These are phyloP conservation scores for Lojkania enalia DNA, from an alignment of 2,329 filamentous ascomycete species.

Conservation along the genomic window DNA sequence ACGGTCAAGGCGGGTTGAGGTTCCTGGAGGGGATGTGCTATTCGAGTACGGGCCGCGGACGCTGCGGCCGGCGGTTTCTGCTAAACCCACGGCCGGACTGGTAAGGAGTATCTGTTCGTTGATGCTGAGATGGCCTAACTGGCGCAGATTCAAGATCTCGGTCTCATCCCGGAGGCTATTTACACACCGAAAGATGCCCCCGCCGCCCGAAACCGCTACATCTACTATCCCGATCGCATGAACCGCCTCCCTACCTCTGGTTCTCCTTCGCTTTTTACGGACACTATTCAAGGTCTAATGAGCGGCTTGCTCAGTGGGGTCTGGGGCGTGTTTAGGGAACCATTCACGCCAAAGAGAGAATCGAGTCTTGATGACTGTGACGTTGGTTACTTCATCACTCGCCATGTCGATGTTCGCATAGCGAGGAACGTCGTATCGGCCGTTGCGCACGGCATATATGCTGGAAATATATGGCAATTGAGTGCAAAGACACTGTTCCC, in stretches of 20 bases:
- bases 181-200: slow-evolving; percentile 55
- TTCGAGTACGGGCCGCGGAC: slow-evolving; percentile 87
- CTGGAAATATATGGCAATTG: slow-evolving; percentile 80
- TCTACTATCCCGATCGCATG: slow-evolving; percentile 87
- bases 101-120: slow-evolving; percentile 51
- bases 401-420: slow-evolving; percentile 58
- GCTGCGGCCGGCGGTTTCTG: slow-evolving; percentile 63
- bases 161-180: slow-evolving; percentile 60
- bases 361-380: slow-evolving; percentile 64
- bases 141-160: slow-evolving; percentile 60
- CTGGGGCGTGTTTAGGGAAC: slow-evolving; percentile 44
- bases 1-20: slow-evolving; percentile 64
- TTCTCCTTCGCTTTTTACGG: slow-evolving; percentile 26
- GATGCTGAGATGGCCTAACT: slow-evolving; percentile 8
- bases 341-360: slow-evolving; percentile 36
- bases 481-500: slow-evolving; percentile 70
- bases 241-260: slow-evolving; percentile 50
- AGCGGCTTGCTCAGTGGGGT: slow-evolving; percentile 61
- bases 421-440: slow-evolving; percentile 77
- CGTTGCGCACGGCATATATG: slow-evolving; percentile 84
- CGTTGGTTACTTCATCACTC: slow-evolving; percentile 66
- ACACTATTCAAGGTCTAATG: slow-evolving; percentile 46
- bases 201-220: slow-evolving; percentile 67
- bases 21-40: slow-evolving; percentile 65
- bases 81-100: slow-evolving; percentile 70